Conservation (phyloP, 768 basidiomycete genomes). For the Coprinopsis strossmayeri region DNA sequence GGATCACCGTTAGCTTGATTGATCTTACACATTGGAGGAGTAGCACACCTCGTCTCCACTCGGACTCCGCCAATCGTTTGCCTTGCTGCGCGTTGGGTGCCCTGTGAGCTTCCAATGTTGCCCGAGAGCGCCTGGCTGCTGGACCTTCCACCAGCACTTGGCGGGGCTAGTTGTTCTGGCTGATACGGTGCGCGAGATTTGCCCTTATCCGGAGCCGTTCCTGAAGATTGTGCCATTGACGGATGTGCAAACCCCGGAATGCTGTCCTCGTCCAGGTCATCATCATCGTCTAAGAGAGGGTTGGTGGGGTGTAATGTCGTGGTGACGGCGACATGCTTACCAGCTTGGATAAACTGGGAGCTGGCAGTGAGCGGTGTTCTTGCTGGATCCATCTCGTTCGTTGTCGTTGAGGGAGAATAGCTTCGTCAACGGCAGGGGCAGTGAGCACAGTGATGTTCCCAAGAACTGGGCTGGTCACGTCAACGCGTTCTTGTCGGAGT, state of each 20-base stretch:
- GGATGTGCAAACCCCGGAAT: slow-evolving; percentile 79
- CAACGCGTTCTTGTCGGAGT: slow-evolving; percentile 20
- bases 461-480: slow-evolving; percentile 7
- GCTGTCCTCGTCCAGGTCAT: slow-evolving; percentile 75
- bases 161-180: slow-evolving; percentile 44
- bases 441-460: too few relatives aligned
- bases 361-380: slow-evolving; percentile 52
- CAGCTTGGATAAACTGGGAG: slow-evolving; percentile 79
- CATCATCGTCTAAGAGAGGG: slow-evolving; percentile 52
- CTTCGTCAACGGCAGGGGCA: too few relatives aligned
- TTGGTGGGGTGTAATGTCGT: not conserved
- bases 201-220: slow-evolving; percentile 48
- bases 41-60: slow-evolving; percentile 74
- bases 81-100: slow-evolving; percentile 34
- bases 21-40: not conserved
- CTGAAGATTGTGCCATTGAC: slow-evolving; percentile 36
- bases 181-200: slow-evolving; percentile 56
- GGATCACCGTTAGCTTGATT: not conserved
- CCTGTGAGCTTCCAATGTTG: slow-evolving; percentile 55
- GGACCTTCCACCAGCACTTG: slow-evolving; percentile 21
- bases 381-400: slow-evolving; percentile 32
- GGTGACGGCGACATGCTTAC: slow-evolving; percentile 23
- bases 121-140: slow-evolving; percentile 46
- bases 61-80: slow-evolving; percentile 79
- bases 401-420: not conserved